Evolutionary conservation across 805 yeast species (phyloP).

Genomic region (Jamesozyma lodderae): DNA sequence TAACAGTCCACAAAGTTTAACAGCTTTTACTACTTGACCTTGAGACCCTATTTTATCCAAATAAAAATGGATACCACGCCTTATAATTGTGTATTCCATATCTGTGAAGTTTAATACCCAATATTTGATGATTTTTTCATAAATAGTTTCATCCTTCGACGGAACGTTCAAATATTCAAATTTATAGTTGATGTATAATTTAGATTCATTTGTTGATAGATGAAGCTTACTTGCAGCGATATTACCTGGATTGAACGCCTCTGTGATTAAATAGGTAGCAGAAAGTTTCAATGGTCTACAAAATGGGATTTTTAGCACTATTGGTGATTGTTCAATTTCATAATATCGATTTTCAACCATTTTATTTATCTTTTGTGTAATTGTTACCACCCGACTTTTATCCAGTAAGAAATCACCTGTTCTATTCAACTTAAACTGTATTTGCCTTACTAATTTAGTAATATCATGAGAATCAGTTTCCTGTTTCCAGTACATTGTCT

Average conservation of each 20-base stretch:
- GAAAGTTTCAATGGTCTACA: constrained; percentile 34
- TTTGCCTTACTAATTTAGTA: constrained; percentile 16
- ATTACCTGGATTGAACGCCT: constrained; percentile 7
- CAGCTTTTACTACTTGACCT: constrained; percentile 40
- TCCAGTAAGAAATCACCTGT: constrained; percentile 16
- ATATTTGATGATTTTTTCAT: constrained; percentile 10
- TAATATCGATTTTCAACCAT: constrained; percentile 47
- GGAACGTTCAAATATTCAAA: constrained; percentile 7
- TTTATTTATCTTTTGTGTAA: constrained; percentile 42
- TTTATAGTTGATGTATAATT: constrained; percentile 9
- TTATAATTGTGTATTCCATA: constrained; percentile 9
- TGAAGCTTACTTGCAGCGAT: constrained; percentile 2
- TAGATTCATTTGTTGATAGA: constrained; percentile 6
- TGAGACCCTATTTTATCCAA: constrained; percentile 33
- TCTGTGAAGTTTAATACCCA: constrained; percentile 3
- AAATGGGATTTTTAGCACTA: constrained; percentile 39
- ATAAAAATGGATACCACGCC: constrained; percentile 12
- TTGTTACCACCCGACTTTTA: constrained; percentile 3
- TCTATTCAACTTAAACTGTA: constrained; percentile 23
- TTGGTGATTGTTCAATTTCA: constrained; percentile 43
- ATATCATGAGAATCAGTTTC: constrained; percentile 5
- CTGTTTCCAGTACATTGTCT: constrained; percentile 15
- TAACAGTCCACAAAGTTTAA: constrained; percentile 56
- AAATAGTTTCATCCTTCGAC: constrained; percentile 1
- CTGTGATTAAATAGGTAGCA: constrained; percentile 20